Evolutionary conservation across 306 rosid species (phyloP).

Genomic region (Lathyrus oleraceus): DNA sequence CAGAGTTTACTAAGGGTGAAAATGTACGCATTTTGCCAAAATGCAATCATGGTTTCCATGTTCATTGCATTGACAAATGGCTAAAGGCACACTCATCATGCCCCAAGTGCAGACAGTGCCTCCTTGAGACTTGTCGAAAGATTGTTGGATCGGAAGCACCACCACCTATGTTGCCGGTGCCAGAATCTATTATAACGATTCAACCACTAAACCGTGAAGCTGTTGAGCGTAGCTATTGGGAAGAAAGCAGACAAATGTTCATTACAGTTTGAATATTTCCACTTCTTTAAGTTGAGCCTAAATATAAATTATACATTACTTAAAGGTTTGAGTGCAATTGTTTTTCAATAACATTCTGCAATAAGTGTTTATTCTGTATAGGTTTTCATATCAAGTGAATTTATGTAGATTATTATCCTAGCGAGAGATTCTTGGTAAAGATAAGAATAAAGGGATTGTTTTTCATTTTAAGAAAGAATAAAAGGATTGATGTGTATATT

Average conservation of each 20-base stretch:
- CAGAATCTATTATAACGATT: slow-evolving; percentile 47
- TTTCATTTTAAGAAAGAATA: no score
- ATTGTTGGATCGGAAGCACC: slow-evolving; percentile 51
- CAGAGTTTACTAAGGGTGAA: slow-evolving; percentile 63
- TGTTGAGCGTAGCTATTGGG: slow-evolving; percentile 54
- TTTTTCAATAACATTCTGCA: slow-evolving; percentile 11
- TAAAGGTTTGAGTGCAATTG: slow-evolving; percentile 7
- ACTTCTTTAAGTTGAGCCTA: neutral
- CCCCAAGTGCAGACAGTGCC: slow-evolving; percentile 85
- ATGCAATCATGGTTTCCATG: slow-evolving; percentile 88
- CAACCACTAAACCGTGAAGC: slow-evolving; percentile 61
- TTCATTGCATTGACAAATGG: slow-evolving; percentile 87
- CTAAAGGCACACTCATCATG: slow-evolving; percentile 78
- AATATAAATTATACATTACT: slow-evolving; percentile 19
- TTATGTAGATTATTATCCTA: neutral
- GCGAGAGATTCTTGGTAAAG: neutral
- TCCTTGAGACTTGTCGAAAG: slow-evolving; percentile 68
- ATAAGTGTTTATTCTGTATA: neutral
- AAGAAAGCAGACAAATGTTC: slow-evolving; percentile 19
- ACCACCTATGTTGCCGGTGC: slow-evolving; percentile 32
- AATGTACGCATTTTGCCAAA: slow-evolving; percentile 71
- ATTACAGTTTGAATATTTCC: slow-evolving; percentile 4
- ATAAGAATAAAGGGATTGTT: neutral
- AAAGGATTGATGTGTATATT: no score
- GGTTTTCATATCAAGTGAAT: neutral